phyloP scores from a whole-genome alignment of 75 land plant genomes.

The Adiantum capillusveneris region DNA sequence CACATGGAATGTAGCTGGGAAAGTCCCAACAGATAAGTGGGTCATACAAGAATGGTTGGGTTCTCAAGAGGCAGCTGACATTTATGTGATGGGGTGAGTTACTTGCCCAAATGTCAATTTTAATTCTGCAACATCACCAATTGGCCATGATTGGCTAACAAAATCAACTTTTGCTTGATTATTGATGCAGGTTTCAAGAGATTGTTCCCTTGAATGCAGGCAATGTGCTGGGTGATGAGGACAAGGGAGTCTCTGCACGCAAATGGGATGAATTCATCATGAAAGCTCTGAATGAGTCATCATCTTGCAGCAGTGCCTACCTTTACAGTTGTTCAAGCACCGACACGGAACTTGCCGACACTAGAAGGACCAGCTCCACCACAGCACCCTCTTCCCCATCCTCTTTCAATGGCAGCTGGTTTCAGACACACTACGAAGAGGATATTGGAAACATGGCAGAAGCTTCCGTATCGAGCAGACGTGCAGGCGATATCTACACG shows the following conservation, averaged over 20 bases:
- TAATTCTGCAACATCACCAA: too few relatives aligned
- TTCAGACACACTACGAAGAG: too few relatives aligned
- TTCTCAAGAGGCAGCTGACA: slow-evolving; percentile 40
- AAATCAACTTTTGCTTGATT: too few relatives aligned
- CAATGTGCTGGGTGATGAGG: slow-evolving; percentile 34
- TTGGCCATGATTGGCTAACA: neutral
- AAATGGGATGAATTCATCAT: slow-evolving; percentile 33
- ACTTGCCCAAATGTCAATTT: too few relatives aligned
- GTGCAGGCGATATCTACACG: too few relatives aligned
- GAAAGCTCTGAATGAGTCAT: neutral
- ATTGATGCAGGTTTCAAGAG: slow-evolving; percentile 35
- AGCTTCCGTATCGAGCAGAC: too few relatives aligned
- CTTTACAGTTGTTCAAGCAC: neutral
- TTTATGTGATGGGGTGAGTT: slow-evolving; percentile 61
- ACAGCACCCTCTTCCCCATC: neutral
- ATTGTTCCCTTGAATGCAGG: slow-evolving; percentile 30
- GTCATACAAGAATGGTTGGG: slow-evolving; percentile 41
- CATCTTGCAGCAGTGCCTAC: neutral
- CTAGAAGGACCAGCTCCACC: neutral
- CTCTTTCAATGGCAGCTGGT: neutral
- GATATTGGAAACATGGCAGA: too few relatives aligned
- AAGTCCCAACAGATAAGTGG: slow-evolving; percentile 6
- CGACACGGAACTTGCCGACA: neutral
- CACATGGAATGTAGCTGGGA: slow-evolving; percentile 42
- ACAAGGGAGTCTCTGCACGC: slow-evolving; percentile 17